Evolutionary conservation across 306 rosid species (phyloP).

Genomic region (Corylus americana): DNA sequence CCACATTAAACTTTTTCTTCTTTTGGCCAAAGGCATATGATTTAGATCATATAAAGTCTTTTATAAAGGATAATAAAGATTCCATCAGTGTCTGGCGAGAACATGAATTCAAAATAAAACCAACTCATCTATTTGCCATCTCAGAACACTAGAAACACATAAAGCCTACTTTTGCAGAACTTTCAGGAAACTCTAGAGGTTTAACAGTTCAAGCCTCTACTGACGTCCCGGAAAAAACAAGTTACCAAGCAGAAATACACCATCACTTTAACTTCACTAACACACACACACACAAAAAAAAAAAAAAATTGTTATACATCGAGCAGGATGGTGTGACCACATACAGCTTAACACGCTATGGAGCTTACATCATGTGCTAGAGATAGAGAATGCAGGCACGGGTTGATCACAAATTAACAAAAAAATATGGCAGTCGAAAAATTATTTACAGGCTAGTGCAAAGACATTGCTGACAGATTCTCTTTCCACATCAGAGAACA

Average conservation of each 20-base stretch:
- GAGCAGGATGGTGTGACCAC: not conserved
- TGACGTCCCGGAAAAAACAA: not conserved
- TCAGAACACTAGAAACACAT: not conserved
- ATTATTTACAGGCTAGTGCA: not conserved
- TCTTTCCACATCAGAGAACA: not conserved
- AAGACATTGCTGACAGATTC: not conserved
- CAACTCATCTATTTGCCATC: not conserved
- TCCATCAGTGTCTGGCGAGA: not conserved
- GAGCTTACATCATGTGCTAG: not conserved
- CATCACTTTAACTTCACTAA: slow-evolving; percentile 2
- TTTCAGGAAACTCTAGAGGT: not conserved
- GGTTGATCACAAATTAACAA: not conserved
- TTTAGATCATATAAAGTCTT: not conserved
- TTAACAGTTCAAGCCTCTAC: not conserved
- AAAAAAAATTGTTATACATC: not conserved
- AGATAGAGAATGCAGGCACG: not conserved
- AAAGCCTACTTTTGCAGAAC: not conserved
- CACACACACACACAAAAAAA: not conserved
- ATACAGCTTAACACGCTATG: not conserved
- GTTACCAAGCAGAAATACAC: not conserved
- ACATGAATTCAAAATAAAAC: not conserved
- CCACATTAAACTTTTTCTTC: not conserved
- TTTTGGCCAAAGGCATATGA: not conserved
- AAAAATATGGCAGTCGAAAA: not conserved
- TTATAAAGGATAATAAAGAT: not conserved